Conservation (phyloP, 1,284 basidiomycete genomes). For the Clitocybe nebularis region DNA sequence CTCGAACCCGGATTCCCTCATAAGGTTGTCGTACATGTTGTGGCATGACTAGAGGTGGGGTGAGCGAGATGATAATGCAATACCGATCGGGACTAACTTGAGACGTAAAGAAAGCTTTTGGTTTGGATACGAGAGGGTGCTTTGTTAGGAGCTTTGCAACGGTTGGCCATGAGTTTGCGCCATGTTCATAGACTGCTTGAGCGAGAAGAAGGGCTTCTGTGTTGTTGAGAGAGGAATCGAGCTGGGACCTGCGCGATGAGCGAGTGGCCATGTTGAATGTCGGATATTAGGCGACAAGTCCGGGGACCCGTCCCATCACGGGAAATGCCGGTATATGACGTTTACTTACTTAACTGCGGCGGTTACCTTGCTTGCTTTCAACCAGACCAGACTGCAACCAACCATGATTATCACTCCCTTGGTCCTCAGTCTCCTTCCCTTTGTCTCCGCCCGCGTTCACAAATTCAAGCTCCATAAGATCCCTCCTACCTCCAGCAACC, state of each 20-base stretch:
- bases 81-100: constrained; percentile 39
- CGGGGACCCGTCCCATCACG: too few species aligned
- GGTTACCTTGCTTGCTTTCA: neutral
- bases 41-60: constrained; percentile 55
- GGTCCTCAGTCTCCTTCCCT: constrained; percentile 64
- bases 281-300: too few species aligned
- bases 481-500: constrained; percentile 54
- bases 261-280: too few species aligned
- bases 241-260: too few species aligned
- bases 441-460: constrained; percentile 70
- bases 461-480: constrained; percentile 88
- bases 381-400: constrained; percentile 23
- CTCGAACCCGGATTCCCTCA: constrained; percentile 66
- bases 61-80: constrained; percentile 9
- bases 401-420: constrained; percentile 68
- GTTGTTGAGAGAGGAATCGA: too few species aligned
- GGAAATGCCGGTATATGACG: too few species aligned
- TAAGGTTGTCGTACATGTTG: constrained; percentile 59
- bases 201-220: constrained; percentile 74
- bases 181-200: constrained; percentile 82
- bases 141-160: constrained; percentile 65
- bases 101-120: constrained; percentile 63
- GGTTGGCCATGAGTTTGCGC: constrained; percentile 67
- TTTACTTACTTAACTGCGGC: too few species aligned
- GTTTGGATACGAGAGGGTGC: constrained; percentile 63